phyloP scores from a whole-genome alignment of 768 basidiomycete species.

The Agrocybe praecox region DNA sequence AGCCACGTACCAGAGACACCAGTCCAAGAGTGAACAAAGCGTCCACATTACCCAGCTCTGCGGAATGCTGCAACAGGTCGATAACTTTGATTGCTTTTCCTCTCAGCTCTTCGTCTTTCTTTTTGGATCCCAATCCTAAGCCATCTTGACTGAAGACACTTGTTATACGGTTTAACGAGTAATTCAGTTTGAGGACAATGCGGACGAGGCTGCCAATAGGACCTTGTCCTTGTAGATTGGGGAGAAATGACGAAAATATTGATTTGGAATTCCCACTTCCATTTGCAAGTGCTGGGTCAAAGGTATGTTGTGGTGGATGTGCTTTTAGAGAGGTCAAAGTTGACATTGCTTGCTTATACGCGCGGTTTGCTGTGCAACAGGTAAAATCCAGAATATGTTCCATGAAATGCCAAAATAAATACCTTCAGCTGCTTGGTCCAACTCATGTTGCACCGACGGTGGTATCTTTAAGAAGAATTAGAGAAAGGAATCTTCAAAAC shows the following conservation, averaged over 20 bases:
- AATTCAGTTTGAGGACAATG: conserved; percentile 65
- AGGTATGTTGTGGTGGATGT: conserved; percentile 55
- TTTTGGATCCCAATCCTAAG: conserved; percentile 43
- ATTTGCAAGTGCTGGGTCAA: conserved; percentile 52
- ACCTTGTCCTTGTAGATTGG: conserved; percentile 75
- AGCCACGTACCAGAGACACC: conserved; percentile 63
- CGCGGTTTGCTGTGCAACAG: conserved; percentile 56
- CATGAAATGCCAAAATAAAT: conserved; percentile 3
- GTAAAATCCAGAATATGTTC: not conserved
- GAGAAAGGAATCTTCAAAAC: not conserved
- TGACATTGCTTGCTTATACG: conserved; percentile 74
- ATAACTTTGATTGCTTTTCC: conserved; percentile 81
- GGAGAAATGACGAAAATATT: conserved; percentile 65
- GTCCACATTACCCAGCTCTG: conserved; percentile 75
- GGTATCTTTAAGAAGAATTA: conserved; percentile 6
- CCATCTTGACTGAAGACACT: conserved; percentile 42
- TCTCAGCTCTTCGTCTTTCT: conserved; percentile 66
- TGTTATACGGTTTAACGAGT: conserved; percentile 50
- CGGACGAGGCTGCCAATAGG: conserved; percentile 73
- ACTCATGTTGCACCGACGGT: conserved; percentile 18
- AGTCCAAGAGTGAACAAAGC: conserved; percentile 70
- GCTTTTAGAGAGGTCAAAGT: conserved; percentile 70
- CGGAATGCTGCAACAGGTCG: conserved; percentile 79
- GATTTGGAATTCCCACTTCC: conserved; percentile 47
- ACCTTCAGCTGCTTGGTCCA: conserved; percentile 54